Evolutionary conservation across 352 stramenopile genomes (phyloP).

Genomic region (Globisporangium parvum): DNA sequence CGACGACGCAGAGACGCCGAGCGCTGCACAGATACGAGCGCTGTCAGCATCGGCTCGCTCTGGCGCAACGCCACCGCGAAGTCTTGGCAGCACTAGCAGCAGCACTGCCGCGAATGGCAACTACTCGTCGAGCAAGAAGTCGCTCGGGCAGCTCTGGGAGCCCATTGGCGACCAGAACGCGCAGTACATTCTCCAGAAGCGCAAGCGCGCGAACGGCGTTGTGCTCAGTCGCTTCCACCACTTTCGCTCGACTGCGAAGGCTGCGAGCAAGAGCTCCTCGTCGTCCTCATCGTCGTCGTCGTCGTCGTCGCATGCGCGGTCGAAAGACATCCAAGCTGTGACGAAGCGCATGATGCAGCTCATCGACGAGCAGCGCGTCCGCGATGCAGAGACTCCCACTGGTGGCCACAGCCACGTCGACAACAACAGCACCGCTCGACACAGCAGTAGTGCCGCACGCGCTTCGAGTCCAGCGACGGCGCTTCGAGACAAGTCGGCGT

Average conservation of each 20-base stretch:
- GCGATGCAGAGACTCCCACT: not conserved
- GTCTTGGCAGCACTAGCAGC: not conserved
- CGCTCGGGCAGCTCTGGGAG: conserved; percentile 59
- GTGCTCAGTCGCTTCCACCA: conserved; percentile 52
- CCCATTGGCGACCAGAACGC: conserved; percentile 70
- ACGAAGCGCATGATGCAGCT: conserved; percentile 53
- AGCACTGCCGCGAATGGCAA: conserved; percentile 3
- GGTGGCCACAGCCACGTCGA: not conserved
- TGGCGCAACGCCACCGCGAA: no score
- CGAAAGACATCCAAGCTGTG: conserved; percentile 36
- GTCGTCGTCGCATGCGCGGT: conserved; percentile 1
- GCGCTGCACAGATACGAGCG: not conserved
- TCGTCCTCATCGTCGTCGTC: not conserved
- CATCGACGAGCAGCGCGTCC: conserved; percentile 23
- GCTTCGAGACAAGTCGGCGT: conserved; percentile 11
- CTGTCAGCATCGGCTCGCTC: not conserved
- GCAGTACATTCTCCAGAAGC: conserved; percentile 48
- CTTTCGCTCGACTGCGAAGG: conserved; percentile 16
- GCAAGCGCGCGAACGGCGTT: conserved; percentile 46
- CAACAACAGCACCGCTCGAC: not conserved
- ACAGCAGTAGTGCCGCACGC: not conserved
- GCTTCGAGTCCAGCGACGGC: not conserved
- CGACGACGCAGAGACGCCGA: conserved; percentile 3
- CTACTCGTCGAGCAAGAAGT: conserved; percentile 25
- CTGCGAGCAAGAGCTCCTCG: not conserved